Conservation (phyloP, 2,329 filamentous ascomycete species). For the Trichoderma atrobrunneum region DNA sequence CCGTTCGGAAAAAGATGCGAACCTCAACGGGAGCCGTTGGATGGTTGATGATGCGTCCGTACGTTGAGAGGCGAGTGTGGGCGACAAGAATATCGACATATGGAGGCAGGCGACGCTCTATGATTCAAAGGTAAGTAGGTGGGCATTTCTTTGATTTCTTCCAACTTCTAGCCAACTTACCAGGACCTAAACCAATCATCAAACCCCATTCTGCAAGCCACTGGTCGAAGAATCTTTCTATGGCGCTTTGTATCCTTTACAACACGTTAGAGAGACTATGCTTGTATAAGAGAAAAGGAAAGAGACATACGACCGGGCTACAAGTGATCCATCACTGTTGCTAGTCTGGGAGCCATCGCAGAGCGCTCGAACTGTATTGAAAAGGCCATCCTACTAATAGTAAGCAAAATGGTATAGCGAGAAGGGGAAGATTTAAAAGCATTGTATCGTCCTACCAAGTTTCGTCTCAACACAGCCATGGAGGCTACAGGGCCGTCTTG, state of each 20-base stretch:
- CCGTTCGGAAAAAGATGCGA: constrained; percentile 69
- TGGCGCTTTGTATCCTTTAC: constrained; percentile 52
- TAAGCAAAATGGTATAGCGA: not conserved
- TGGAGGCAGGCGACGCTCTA: constrained; percentile 59
- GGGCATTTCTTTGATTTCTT: not conserved
- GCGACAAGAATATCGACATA: constrained; percentile 74
- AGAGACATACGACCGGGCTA: constrained; percentile 50
- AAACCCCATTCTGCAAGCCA: constrained; percentile 64
- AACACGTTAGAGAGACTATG: constrained; percentile 25
- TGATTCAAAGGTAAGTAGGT: not conserved
- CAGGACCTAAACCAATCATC: constrained; percentile 50
- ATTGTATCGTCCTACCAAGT: constrained; percentile 48
- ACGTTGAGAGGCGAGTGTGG: constrained; percentile 71
- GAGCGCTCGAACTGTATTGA: constrained; percentile 55
- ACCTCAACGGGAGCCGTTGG: constrained; percentile 68
- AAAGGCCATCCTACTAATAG: constrained; percentile 48
- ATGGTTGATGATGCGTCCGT: constrained; percentile 72
- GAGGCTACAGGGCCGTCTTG: constrained; percentile 71
- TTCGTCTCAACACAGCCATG: constrained; percentile 65
- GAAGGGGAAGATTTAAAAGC: not conserved
- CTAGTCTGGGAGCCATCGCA: constrained; percentile 56
- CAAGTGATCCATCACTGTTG: constrained; percentile 48
- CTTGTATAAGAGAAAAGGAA: not conserved
- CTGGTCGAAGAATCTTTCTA: constrained; percentile 63
- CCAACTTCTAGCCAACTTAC: constrained; percentile 35